Evolutionary conservation across 805 yeast genomes (phyloP).

Genomic region (Candida adriatica): DNA sequence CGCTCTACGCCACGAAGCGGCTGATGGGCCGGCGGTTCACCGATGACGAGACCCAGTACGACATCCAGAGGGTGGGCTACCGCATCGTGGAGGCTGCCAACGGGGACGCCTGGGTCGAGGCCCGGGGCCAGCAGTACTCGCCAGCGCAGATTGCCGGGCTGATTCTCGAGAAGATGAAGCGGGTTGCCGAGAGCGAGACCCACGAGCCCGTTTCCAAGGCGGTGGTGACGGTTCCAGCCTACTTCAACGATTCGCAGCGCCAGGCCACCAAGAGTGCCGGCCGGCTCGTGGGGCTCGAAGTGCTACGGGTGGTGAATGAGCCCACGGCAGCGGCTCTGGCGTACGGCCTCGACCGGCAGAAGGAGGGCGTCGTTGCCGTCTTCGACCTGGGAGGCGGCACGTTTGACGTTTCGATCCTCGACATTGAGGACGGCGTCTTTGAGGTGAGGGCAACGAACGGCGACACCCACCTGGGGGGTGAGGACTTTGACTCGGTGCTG

Average conservation of each 20-base stretch:
- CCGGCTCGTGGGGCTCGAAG: constrained; percentile 65
- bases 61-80: constrained; percentile 56
- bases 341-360: constrained; percentile 59
- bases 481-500: constrained; percentile 69
- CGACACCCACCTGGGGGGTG: constrained; percentile 81
- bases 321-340: constrained; percentile 87
- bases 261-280: constrained; percentile 84
- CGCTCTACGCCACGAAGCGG: constrained; percentile 78
- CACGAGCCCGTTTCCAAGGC: constrained; percentile 57
- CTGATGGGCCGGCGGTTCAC: constrained; percentile 66
- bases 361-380: constrained; percentile 34
- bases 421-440: constrained; percentile 74
- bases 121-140: constrained; percentile 39
- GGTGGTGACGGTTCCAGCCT: constrained; percentile 81
- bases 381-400: constrained; percentile 87
- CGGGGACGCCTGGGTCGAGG: constrained; percentile 63
- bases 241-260: constrained; percentile 75
- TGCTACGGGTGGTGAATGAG: constrained; percentile 71
- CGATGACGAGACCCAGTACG: constrained; percentile 66
- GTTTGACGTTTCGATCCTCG: constrained; percentile 71
- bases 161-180: constrained; percentile 57
- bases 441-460: constrained; percentile 82
- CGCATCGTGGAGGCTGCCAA: constrained; percentile 48
- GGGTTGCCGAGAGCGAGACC: constrained; percentile 51
- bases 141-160: constrained; percentile 71